Evolutionary conservation across 768 basidiomycete species (phyloP).

Genomic region (Psilocybe tampanensis): DNA sequence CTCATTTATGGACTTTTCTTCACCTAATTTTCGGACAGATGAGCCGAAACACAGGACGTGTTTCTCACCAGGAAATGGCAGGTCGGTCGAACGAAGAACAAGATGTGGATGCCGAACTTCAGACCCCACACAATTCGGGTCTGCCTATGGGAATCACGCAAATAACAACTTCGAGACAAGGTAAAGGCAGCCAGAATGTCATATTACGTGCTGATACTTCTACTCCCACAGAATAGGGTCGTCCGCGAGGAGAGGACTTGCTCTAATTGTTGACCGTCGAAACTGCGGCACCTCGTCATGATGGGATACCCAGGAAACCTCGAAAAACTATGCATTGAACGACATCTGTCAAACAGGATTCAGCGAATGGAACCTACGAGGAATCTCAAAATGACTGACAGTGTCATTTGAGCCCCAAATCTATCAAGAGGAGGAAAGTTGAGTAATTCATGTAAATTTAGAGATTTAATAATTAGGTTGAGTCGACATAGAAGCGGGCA

Average conservation of each 20-base stretch:
- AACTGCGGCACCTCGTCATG: not conserved
- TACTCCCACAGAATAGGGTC: not conserved
- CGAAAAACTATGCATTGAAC: not conserved
- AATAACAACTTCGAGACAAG: not conserved
- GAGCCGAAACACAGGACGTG: not conserved
- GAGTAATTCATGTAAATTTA: not conserved
- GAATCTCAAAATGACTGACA: not conserved
- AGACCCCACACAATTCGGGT: too few species aligned
- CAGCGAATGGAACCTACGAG: not conserved
- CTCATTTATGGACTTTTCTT: not conserved
- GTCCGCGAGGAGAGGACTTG: not conserved
- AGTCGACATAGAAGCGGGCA: not conserved
- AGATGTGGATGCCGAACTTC: too few species aligned
- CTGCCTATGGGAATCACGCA: not conserved
- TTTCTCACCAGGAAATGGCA: not conserved
- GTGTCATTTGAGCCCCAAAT: too few species aligned
- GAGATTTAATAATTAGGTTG: not conserved
- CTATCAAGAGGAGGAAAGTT: not conserved
- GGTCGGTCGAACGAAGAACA: not conserved
- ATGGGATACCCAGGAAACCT: not conserved
- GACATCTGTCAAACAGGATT: not conserved
- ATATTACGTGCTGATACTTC: not conserved
- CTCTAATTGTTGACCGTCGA: not conserved
- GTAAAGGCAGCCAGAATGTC: not conserved
- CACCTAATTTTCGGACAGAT: not conserved